A percentile compares a stretch with the other conserved stretches of the same genome.
Evolutionary conservation across 1,139 yeast genomes (phyloP).

Genomic region (Hansenula lynferdii): DNA sequence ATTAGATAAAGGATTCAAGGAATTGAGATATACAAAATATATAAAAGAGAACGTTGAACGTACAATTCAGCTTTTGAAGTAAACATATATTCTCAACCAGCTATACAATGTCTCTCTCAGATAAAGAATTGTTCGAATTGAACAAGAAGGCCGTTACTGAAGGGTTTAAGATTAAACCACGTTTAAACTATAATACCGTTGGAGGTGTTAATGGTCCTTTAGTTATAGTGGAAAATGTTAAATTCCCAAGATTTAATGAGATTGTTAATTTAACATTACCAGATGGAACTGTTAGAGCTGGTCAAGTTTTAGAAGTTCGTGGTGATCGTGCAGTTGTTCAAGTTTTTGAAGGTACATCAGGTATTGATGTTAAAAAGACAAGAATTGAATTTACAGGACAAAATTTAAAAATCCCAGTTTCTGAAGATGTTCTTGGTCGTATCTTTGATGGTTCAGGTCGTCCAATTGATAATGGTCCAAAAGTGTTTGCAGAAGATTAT

Average conservation of each 20-base stretch:
- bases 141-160: constrained; percentile 90
- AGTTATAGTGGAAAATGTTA: constrained; percentile 92
- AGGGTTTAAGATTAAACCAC: constrained; percentile 86
- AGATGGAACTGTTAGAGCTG: constrained; percentile 91
- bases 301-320: constrained; percentile 96
- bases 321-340: constrained; percentile 97
- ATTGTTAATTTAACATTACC: constrained; percentile 95
- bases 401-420: constrained; percentile 86
- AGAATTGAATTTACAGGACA: constrained; percentile 96
- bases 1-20: too few species aligned
- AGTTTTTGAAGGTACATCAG: constrained; percentile 97
- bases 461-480: constrained; percentile 97
- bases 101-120: constrained; percentile 23
- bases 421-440: constrained; percentile 97
- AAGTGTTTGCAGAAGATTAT: constrained; percentile 96
- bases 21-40: too few species aligned
- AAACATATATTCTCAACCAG: neutral
- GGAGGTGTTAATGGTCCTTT: constrained; percentile 98
- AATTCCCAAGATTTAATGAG: constrained; percentile 94
- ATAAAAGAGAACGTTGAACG: too few species aligned
- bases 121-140: constrained; percentile 49
- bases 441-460: constrained; percentile 98
- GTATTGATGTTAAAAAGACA: constrained; percentile 96
- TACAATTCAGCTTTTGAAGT: neutral
- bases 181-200: constrained; percentile 90